Base-by-base conservation (phyloP, 2,329 filamentous ascomycete genomes). In the Thielaviopsis musarum region DNA sequence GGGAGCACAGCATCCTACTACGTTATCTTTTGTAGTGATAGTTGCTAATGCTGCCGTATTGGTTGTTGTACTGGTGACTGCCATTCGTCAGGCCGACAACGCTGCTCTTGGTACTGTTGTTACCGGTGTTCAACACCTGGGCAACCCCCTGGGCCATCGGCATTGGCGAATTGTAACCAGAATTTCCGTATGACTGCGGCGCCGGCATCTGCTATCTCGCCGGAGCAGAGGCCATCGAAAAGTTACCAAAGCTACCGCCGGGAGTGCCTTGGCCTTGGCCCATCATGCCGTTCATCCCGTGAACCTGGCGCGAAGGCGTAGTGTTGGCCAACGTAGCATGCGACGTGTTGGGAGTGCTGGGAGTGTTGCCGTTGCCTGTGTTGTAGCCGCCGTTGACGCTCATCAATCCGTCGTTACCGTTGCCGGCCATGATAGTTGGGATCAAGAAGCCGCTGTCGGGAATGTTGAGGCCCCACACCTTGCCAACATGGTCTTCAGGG, bases 391-490 rank as follows among this genome's bases (percentile, higher is more conserved):
- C 58, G 61, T 67, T 65, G 64, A 66, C 65, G 64, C 75, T 38
- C 59, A 63, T 63, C 59, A 65, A 62, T 54, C 62, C 61, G 34
- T 70, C 63, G 30, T 73, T 64, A 22, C 77, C 66, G 71, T 80
- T 74, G 17, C 57, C 22, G 17, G 48, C 48, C 17, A 57, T 53
- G 48, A 62, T 57, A 4, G 54, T 59, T 7, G 60, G 60, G 38
- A 54, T 55, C 15, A 57, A 54, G 49, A 54, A 62, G 12, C 59
- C 55, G 45, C 59, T 58, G 70, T 85, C 82, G 65, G 87, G 78
- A 72, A 82, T 85, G 57, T 90, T 91, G 10, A 97, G 76, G 12
- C 91, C 91, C 87, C 91, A 97, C 65, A 96, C 90, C 71, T 94
- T 91, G 62, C 91, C 90, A 5, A 87, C 75, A 64, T 94, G 89